These are phyloP conservation scores for Grosmannia penicillata DNA, from an alignment of 2,329 filamentous ascomycete species.

Conservation along the genomic window DNA sequence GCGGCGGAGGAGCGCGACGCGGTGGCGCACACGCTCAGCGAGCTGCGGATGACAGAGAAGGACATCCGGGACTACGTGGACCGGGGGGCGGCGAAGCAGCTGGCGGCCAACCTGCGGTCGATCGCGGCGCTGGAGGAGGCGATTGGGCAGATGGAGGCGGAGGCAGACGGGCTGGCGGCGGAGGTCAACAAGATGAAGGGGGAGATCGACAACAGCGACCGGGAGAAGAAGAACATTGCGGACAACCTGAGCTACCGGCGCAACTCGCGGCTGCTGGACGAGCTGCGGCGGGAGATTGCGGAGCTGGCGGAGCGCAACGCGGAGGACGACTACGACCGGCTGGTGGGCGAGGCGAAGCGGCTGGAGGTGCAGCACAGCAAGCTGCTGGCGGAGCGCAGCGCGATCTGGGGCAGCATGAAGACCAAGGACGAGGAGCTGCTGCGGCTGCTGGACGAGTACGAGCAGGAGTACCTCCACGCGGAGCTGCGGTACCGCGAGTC, in stretches of 20 bases:
- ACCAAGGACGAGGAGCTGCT: constrained; percentile 71
- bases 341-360: constrained; percentile 51
- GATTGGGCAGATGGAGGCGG: constrained; percentile 49
- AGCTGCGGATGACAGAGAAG: constrained; percentile 58
- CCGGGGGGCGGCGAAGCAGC: constrained; percentile 55
- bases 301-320: constrained; percentile 68
- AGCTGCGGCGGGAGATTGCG: constrained; percentile 53
- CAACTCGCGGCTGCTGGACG: constrained; percentile 52
- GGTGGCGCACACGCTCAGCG: constrained; percentile 59
- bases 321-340: constrained; percentile 64
- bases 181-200: constrained; percentile 66
- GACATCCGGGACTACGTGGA: constrained; percentile 72
- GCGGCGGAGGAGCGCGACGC: constrained; percentile 56
- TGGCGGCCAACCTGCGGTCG: constrained; percentile 54
- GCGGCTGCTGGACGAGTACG: constrained; percentile 62
- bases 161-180: constrained; percentile 50
- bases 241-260: constrained; percentile 83
- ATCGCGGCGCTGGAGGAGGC: constrained; percentile 53
- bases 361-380: constrained; percentile 55
- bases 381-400: constrained; percentile 57
- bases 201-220: constrained; percentile 63
- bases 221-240: constrained; percentile 70
- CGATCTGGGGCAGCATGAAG: constrained; percentile 63
- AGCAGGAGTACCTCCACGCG: constrained; percentile 76
- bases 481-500: constrained; percentile 68